Evolutionary conservation across 441 rosid genomes (phyloP).

Genomic region (Gossypium gossypioides): DNA sequence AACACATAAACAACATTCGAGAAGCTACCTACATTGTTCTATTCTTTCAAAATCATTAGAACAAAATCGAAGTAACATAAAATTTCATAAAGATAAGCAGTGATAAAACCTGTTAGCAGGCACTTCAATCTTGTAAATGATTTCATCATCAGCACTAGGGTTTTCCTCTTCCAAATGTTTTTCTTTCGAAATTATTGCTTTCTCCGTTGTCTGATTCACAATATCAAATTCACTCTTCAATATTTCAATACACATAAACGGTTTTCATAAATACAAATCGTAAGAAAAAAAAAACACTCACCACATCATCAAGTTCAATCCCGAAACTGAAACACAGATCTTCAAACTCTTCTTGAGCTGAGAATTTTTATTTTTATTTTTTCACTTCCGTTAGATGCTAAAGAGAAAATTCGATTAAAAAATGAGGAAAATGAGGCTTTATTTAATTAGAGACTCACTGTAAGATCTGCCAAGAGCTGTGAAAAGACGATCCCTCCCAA

Average conservation of each 20-base stretch:
- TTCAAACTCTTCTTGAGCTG: conserved; percentile 69
- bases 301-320: conserved; percentile 93
- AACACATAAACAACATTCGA: not conserved
- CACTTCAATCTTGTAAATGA: conserved; percentile 2
- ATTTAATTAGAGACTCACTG: conserved; percentile 28
- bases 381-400: not conserved
- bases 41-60: not conserved
- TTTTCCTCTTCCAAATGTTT: conserved; percentile 58
- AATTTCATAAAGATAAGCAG: not conserved
- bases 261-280: not conserved
- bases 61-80: not conserved
- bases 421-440: not conserved
- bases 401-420: not conserved
- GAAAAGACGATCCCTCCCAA: conserved; percentile 75
- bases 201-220: conserved; percentile 65
- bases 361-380: not conserved
- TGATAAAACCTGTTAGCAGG: conserved; percentile 12
- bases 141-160: conserved; percentile 13
- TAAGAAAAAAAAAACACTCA: conserved; percentile 22
- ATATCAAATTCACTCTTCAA: not conserved
- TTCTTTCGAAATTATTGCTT: conserved; percentile 75
- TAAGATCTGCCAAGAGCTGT: conserved; percentile 56
- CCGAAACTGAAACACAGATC: conserved; percentile 85
- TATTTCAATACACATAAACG: not conserved
- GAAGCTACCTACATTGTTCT: not conserved